These are phyloP conservation scores for Lodderomyces margitis DNA, from an alignment of 1,139 yeast genomes.

Conservation along the genomic window DNA sequence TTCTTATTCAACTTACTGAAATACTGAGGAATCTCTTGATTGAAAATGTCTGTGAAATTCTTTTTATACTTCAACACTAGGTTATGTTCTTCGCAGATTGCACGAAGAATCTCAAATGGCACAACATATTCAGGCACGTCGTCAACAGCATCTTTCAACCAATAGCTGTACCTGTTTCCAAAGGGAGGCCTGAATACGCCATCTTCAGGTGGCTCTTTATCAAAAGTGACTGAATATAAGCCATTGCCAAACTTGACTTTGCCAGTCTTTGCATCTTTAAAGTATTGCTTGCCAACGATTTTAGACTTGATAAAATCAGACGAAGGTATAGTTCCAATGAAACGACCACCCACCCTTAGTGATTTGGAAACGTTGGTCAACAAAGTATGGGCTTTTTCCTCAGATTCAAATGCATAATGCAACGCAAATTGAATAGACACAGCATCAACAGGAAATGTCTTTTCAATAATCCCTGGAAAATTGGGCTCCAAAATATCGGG, in stretches of 20 bases:
- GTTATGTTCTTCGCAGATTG: conserved; percentile 81
- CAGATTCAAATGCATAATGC: conserved; percentile 92
- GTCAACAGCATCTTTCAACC: conserved; percentile 88
- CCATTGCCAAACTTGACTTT: conserved; percentile 76
- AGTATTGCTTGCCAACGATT: conserved; percentile 43
- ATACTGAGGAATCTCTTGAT: conserved; percentile 71
- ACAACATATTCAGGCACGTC: conserved; percentile 98
- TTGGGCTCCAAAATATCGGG: conserved; percentile 71
- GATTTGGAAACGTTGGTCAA: conserved; percentile 75
- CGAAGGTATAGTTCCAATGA: conserved; percentile 93
- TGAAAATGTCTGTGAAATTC: conserved; percentile 81
- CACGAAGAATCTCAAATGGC: conserved; percentile 84
- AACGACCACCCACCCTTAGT: conserved; percentile 76
- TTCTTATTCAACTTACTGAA: conserved; percentile 59
- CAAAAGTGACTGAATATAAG: conserved; percentile 77
- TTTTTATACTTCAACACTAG: conserved; percentile 69
- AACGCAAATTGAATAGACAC: conserved; percentile 90
- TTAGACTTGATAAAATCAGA: conserved; percentile 77
- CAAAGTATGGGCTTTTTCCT: conserved; percentile 70
- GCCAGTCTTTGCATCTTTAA: conserved; percentile 35
- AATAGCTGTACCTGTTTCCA: conserved; percentile 83
- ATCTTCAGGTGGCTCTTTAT: conserved; percentile 67
- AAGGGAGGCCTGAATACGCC: conserved; percentile 73
- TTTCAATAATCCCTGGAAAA: conserved; percentile 50
- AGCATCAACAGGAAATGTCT: conserved; percentile 79